Percentiles rank a stretch among this genome's conserved stretches.
Conservation (phyloP, 352 stramenopile species). For the Pythium sp. region DNA sequence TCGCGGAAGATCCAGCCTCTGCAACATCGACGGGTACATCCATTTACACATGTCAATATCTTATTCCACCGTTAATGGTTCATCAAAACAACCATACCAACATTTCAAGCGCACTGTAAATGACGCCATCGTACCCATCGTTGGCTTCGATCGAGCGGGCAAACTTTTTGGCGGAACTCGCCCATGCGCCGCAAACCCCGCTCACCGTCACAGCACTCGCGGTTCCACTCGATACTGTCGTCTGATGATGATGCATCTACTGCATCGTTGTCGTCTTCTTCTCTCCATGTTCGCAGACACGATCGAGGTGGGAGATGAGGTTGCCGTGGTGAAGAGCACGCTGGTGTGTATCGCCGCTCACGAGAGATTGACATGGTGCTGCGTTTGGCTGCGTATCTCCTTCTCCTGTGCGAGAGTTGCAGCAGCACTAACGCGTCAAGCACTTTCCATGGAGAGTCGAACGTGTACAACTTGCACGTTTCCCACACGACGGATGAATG, state of each 20-base stretch:
- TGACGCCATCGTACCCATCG: conserved; percentile 1
- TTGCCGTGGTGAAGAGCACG: neutral
- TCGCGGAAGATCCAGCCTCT: conserved; percentile 11
- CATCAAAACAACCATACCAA: neutral
- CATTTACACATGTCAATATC: neutral
- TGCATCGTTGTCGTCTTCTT: neutral
- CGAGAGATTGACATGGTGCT: neutral
- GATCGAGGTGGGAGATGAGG: neutral
- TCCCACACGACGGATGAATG: neutral
- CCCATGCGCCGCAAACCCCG: neutral
- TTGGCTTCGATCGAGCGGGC: neutral
- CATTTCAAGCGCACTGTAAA: neutral
- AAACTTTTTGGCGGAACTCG: neutral
- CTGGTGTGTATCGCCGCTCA: neutral
- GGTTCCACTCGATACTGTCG: neutral
- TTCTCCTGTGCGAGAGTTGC: neutral
- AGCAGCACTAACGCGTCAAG: neutral
- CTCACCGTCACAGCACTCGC: neutral
- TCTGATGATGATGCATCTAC: neutral
- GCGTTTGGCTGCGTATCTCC: neutral
- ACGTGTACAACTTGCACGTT: neutral
- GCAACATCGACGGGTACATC: neutral
- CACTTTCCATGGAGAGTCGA: neutral
- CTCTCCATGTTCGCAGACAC: conserved; percentile 4
- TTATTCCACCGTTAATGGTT: neutral